Conservation (phyloP, 352 stramenopile species). For the Globisporangium nunn region DNA sequence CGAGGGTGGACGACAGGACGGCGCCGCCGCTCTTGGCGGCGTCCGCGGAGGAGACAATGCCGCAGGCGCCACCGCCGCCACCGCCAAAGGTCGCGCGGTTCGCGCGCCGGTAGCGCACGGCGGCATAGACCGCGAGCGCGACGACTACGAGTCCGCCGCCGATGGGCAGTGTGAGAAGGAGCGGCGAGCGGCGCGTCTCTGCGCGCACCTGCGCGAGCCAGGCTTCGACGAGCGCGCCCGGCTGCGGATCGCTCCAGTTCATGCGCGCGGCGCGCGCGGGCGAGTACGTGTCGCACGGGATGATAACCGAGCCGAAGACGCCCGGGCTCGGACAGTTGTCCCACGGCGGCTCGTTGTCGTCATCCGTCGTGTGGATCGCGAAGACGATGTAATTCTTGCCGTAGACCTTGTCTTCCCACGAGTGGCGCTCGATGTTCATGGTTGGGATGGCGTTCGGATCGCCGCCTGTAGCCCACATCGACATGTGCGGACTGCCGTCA, state of each 20-base stretch:
- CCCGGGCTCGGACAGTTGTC: slow-evolving; percentile 12
- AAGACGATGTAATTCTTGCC: slow-evolving; percentile 9
- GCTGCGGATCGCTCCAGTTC: slow-evolving; percentile 6
- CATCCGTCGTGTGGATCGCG: slow-evolving; percentile 9
- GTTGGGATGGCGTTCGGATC: slow-evolving; percentile 4
- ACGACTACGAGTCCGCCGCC: background rate
- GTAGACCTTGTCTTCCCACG: slow-evolving; percentile 11
- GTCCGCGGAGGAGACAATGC: background rate
- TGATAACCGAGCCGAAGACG: slow-evolving; percentile 22
- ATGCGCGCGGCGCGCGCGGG: slow-evolving; percentile 10
- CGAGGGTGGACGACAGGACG: background rate
- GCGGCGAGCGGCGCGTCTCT: background rate
- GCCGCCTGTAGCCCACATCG: slow-evolving; percentile 24
- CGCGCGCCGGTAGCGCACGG: slow-evolving; percentile 1
- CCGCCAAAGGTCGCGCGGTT: slow-evolving; percentile 10
- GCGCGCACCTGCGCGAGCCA: slow-evolving; percentile 17
- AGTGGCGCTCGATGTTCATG: slow-evolving; percentile 15
- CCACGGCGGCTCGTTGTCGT: slow-evolving; percentile 20
- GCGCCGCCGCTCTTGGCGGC: background rate
- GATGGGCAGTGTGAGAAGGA: slow-evolving; percentile 6
- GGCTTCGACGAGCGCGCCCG: slow-evolving; percentile 11
- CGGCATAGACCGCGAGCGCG: background rate
- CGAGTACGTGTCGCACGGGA: slow-evolving; percentile 21
- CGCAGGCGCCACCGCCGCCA: no score
- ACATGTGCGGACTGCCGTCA: slow-evolving; percentile 5